Conservation (phyloP, 345 rosid species). For the Aquilaria yunnanensis region DNA sequence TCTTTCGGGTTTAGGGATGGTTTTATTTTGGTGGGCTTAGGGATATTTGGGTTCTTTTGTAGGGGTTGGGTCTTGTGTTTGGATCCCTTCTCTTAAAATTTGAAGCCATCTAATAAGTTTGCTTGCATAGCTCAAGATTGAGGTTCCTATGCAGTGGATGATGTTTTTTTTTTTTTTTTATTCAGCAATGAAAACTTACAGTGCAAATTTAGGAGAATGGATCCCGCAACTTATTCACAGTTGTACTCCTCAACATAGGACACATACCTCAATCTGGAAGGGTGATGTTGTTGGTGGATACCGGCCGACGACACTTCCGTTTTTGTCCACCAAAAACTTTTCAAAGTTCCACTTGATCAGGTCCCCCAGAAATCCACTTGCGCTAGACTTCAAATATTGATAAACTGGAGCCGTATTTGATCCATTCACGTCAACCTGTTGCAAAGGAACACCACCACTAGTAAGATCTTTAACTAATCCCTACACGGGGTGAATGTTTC, state of each 20-base stretch:
- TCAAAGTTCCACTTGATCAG: conserved; percentile 91
- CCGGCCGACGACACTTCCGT: conserved; percentile 81
- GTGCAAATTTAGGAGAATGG: conserved; percentile 1
- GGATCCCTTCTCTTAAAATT: too few relatives aligned
- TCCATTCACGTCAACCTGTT: conserved; percentile 92
- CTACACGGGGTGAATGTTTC: not conserved
- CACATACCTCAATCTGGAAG: conserved; percentile 79
- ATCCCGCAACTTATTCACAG: not conserved
- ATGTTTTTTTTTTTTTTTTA: too few relatives aligned
- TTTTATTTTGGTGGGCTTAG: too few relatives aligned
- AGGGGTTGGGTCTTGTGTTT: too few relatives aligned
- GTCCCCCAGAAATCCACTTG: conserved; percentile 79
- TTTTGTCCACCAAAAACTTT: conserved; percentile 89
- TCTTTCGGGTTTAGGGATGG: too few relatives aligned
- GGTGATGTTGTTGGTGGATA: conserved; percentile 96
- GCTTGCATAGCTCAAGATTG: too few relatives aligned
- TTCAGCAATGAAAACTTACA: not conserved
- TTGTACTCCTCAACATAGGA: not conserved
- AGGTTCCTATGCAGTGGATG: too few relatives aligned
- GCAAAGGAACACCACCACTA: not conserved
- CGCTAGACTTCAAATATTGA: conserved; percentile 75
- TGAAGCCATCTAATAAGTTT: too few relatives aligned
- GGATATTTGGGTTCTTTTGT: too few relatives aligned
- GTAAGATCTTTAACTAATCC: not conserved
- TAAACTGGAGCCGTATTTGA: conserved; percentile 81